Percentiles rank a stretch among this genome's conserved stretches.
Evolutionary conservation across 768 basidiomycete genomes (phyloP).

Genomic region (Rhodotorula diobovata): DNA sequence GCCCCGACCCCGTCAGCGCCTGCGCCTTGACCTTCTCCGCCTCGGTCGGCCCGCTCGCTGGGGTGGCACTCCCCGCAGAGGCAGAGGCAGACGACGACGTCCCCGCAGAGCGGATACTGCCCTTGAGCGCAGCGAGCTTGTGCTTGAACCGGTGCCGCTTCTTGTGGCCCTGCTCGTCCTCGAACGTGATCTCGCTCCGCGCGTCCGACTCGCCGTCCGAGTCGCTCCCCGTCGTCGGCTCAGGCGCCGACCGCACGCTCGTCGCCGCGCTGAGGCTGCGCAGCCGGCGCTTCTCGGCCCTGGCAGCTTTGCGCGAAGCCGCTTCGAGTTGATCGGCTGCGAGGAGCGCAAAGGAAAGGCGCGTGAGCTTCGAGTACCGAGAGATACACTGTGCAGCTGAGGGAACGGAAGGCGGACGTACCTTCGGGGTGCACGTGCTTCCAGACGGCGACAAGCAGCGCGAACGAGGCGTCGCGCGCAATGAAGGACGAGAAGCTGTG

Average conservation of each 20-base stretch:
- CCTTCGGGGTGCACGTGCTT: conserved; percentile 65
- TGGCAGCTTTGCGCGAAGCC: neutral
- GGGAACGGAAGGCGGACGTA: neutral
- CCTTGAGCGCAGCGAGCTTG: neutral
- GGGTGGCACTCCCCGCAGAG: too few species aligned
- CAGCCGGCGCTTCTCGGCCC: neutral
- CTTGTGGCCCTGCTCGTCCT: conserved; percentile 32
- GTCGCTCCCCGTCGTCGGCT: neutral
- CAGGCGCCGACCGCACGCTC: neutral
- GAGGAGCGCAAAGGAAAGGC: neutral
- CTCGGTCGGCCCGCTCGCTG: conserved; percentile 14
- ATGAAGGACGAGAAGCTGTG: conserved; percentile 84
- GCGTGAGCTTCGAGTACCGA: too few species aligned
- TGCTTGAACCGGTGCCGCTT: conserved; percentile 29
- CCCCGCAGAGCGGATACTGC: neutral
- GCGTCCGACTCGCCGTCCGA: conserved; percentile 4
- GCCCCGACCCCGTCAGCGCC: neutral
- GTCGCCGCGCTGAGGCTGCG: neutral
- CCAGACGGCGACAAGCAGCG: conserved; percentile 93
- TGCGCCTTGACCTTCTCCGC: conserved; percentile 33
- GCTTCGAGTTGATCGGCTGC: neutral
- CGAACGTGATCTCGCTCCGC: conserved; percentile 32
- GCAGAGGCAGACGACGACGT: neutral
- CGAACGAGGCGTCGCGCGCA: conserved; percentile 84
- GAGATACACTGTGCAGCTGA: too few species aligned